Evolutionary conservation across 2,329 filamentous ascomycete genomes (phyloP), one percentile per base, ranked within the genome.

Genomic region (Coniochaeta sp.): DNA sequence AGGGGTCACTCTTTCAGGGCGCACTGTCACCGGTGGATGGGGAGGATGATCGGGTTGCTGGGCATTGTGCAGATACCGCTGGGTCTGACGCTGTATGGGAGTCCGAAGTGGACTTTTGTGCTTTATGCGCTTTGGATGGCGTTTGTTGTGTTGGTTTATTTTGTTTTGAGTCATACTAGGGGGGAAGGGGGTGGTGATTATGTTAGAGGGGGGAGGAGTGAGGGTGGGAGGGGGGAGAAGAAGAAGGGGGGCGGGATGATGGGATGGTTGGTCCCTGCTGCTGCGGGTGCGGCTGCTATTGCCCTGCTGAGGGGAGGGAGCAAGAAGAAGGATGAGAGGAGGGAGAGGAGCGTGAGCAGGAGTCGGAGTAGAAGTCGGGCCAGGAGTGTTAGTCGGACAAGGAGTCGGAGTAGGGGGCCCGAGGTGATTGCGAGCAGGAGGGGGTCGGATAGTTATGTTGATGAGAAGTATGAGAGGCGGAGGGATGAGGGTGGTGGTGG

Each of bases 31-130:
- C 87, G 91, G 64, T 96, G 94, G 90, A 71, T 88, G 16, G 94
- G 94, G 16, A 78, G 91, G 52, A 72, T 81, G 1, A 82, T 92
- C 60, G 86, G 88, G 3, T 69, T 97, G 16, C 74, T 99, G 4
- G 94, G 89, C 0, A 84, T 97, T 57, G 79, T 85, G 3, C 94
- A 99, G 65, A 82, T 99, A 10, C 87, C 94, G 0, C 76, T 99
- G 1, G 94, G 94, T 0, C 75, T 99, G 46, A 91, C 91, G 0
- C 76, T 99, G 1, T 99, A 96, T 62, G 94, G 94, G 6, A 96
- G 91, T 27, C 92, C 94, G 5, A 83, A 86, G 61, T 81, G 79
- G 32, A 77, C 91, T 3, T 99, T 97, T 66, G 83, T 99, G 50
- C 74, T 97, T 3, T 99, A 87, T 63, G 79, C 91, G 0, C 56